Conservation (phyloP, 257 asterid genomes). For the Solanum peruvianum region DNA sequence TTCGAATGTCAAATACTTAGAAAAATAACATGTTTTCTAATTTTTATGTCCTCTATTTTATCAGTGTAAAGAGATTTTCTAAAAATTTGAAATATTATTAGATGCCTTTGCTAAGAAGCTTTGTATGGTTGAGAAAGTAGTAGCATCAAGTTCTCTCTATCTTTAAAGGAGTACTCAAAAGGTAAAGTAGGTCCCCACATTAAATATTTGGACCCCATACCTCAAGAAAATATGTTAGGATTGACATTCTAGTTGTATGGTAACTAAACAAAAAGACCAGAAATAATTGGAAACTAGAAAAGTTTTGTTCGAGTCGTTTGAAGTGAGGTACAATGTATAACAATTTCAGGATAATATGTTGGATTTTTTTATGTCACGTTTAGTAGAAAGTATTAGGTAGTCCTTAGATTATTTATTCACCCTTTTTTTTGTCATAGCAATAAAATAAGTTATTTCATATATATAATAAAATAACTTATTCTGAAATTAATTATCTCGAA, state of each 20-base stretch:
- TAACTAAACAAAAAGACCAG: background rate
- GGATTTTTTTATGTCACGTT: background rate
- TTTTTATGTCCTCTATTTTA: background rate
- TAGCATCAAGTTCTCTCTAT: background rate
- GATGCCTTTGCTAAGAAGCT: background rate
- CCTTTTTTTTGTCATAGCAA: too few relatives aligned
- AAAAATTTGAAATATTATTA: background rate
- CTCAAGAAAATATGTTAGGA: background rate
- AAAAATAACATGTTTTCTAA: background rate
- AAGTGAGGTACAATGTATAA: background rate
- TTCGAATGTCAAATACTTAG: background rate
- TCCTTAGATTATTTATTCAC: background rate
- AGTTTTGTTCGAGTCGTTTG: background rate
- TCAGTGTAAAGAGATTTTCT: background rate
- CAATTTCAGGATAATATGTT: too few relatives aligned
- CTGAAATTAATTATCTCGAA: background rate
- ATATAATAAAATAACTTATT: too few relatives aligned
- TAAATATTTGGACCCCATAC: background rate
- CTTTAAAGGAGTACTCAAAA: background rate
- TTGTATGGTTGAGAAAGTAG: background rate
- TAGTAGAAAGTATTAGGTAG: background rate
- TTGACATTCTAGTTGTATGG: background rate
- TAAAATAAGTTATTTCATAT: background rate
- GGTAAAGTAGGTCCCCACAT: background rate
- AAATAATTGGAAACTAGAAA: background rate